phyloP scores from a whole-genome alignment of 257 asterid species.

The Echites panduratus region DNA sequence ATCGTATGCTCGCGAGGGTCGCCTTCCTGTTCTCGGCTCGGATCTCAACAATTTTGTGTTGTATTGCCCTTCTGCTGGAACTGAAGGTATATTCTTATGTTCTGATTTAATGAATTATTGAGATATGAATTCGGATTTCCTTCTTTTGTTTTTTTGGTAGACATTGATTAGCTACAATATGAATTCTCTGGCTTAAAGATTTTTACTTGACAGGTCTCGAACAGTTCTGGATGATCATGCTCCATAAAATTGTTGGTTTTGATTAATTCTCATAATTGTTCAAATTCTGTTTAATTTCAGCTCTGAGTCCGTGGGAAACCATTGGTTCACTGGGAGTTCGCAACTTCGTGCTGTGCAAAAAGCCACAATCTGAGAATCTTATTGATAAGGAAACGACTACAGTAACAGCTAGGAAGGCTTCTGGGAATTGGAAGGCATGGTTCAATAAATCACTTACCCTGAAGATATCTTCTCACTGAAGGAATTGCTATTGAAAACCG shows the following conservation, averaged over 20 bases:
- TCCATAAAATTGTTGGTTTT: neutral
- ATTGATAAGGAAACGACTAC: slow-evolving; percentile 25
- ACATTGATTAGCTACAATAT: neutral
- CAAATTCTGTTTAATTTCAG: slow-evolving; percentile 21
- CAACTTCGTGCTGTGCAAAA: slow-evolving; percentile 82
- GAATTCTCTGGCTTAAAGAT: neutral
- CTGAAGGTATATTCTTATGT: slow-evolving; percentile 45
- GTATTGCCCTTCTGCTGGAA: slow-evolving; percentile 60
- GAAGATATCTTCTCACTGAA: slow-evolving; percentile 65
- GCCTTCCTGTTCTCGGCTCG: slow-evolving; percentile 80
- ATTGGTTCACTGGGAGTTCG: slow-evolving; percentile 81
- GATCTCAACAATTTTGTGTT: slow-evolving; percentile 61
- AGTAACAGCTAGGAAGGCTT: slow-evolving; percentile 32
- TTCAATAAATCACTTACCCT: slow-evolving; percentile 58
- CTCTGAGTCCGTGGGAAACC: slow-evolving; percentile 75
- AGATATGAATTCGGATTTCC: neutral
- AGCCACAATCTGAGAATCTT: slow-evolving; percentile 39
- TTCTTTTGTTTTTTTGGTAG: neutral
- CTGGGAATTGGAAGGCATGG: slow-evolving; percentile 74
- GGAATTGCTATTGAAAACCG: slow-evolving; percentile 2
- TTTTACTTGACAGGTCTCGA: too few relatives aligned
- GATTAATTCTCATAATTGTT: neutral
- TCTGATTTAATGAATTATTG: neutral
- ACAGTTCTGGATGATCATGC: neutral
- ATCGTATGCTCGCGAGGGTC: slow-evolving; percentile 81